Conservation (phyloP, 164 flowering plant species). For the Umbellularia californica region DNA sequence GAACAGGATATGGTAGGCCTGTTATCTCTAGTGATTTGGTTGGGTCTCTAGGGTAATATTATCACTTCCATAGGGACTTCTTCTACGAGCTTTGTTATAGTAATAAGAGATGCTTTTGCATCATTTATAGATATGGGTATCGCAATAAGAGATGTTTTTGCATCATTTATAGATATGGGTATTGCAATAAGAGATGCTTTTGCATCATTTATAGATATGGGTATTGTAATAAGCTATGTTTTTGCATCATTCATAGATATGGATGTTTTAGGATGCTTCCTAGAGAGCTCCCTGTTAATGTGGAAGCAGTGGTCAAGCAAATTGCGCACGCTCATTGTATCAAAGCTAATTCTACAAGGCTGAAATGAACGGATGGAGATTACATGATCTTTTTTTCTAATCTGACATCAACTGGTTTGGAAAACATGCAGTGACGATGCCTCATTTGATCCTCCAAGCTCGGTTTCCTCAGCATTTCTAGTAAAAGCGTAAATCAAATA, state of each 20-base stretch:
- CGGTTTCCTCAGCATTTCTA: no score
- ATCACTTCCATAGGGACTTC: no score
- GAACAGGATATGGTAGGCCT: no score
- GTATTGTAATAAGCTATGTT: background rate
- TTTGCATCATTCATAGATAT: background rate
- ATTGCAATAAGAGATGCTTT: background rate
- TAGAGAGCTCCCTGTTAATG: background rate
- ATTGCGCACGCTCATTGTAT: background rate
- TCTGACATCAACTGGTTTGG: no score
- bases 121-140: background rate
- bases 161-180: background rate
- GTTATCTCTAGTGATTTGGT: no score
- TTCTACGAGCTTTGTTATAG: background rate
- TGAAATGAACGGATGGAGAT: background rate
- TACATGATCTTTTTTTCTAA: background rate
- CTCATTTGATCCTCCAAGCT: no score
- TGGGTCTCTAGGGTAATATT: no score
- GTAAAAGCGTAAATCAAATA: no score
- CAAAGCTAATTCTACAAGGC: background rate
- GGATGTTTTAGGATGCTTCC: background rate
- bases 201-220: background rate
- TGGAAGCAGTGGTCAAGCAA: background rate
- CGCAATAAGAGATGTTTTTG: background rate
- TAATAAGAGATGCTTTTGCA: background rate
- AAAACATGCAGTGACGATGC: no score